Base-by-base conservation (phyloP, 163 green algal species). In the Volvox carteri region DNA sequence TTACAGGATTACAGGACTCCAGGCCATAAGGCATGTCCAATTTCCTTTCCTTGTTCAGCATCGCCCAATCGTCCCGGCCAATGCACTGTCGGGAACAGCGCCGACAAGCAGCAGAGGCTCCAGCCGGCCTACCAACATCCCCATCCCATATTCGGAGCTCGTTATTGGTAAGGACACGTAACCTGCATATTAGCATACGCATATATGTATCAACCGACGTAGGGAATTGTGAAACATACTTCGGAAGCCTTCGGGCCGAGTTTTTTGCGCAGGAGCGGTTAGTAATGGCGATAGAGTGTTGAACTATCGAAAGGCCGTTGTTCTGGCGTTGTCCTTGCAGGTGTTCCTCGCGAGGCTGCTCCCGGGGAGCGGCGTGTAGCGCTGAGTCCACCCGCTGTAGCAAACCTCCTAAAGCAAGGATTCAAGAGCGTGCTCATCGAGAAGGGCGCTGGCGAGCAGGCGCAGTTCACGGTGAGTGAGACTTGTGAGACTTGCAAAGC, bases 291-390 rank as follows among this genome's bases (percentile, higher is more conserved):
- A 28, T 30, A 33, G n/a, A 68, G n/a, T 65, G 60, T 72, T 72
- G 60, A 39, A 35, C n/a, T 23, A 2, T 72, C 37, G 54, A 28
- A 30, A 23, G 54, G 4, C 54, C 28, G 7, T 30, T 65, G 54
- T 19, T 65, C 28, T 65, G 5, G 54, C 3, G 19, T 65, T n/a
- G 35, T 77, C n/a, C n/a, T 14, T 46, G 0, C 93, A 97, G 95
- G 95, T 68, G 93, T 97, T 35, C 95, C 95, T 6, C 95, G 94
- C 62, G 95, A 97, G 91, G 93, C 72, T 9, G 93, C 83, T n/a
- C 67, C 90, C 12, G 85, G 87, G 19, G 95, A 97, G 90, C 58
- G 79, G 8, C 92, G 95, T 11, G 95, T 97, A 46, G 93, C 95
- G 4, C 46, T 97, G 1, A 96, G 92, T 6, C 95, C 95, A 0